Evolutionary conservation across 2,329 filamentous ascomycete species (phyloP).

Genomic region (Aspergillus sp.): DNA sequence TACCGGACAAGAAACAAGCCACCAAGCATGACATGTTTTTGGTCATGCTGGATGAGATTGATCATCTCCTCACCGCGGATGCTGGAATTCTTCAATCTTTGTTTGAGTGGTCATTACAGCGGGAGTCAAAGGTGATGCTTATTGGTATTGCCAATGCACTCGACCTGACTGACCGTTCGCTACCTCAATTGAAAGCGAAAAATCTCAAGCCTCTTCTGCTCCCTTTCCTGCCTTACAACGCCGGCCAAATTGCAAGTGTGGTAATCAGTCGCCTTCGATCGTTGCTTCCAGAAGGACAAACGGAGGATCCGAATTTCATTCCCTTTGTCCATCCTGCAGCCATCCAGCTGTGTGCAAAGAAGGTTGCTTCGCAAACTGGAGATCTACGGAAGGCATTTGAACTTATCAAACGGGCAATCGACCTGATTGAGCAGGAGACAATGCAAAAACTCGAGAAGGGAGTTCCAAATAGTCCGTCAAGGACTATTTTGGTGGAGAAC

Average conservation of each 20-base stretch:
- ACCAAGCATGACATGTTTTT: slow-evolving; percentile 59
- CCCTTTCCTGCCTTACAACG: slow-evolving; percentile 90
- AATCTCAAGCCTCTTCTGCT: slow-evolving; percentile 87
- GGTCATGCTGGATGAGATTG: slow-evolving; percentile 92
- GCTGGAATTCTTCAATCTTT: slow-evolving; percentile 85
- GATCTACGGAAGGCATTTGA: slow-evolving; percentile 95
- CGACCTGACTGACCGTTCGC: slow-evolving; percentile 90
- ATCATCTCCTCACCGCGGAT: slow-evolving; percentile 86
- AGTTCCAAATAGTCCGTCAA: slow-evolving; percentile 63
- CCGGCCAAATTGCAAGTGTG: slow-evolving; percentile 80
- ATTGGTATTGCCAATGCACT: slow-evolving; percentile 95
- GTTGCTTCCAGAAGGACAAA: slow-evolving; percentile 55
- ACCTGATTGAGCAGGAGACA: slow-evolving; percentile 84
- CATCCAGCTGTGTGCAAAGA: slow-evolving; percentile 90
- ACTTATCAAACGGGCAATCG: slow-evolving; percentile 84
- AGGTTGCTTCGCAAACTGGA: slow-evolving; percentile 90
- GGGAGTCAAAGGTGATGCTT: slow-evolving; percentile 74
- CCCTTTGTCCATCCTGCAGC: slow-evolving; percentile 93
- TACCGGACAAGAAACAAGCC: slow-evolving; percentile 55
- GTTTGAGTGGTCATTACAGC: slow-evolving; percentile 94
- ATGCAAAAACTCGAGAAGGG: slow-evolving; percentile 68
- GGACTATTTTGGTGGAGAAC: slow-evolving; percentile 78
- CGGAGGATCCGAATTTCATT: slow-evolving; percentile 58
- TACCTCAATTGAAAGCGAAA: slow-evolving; percentile 88
- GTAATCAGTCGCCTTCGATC: slow-evolving; percentile 80